Evolutionary conservation across 2,329 filamentous ascomycete genomes (phyloP).

Genomic region (Nannizziopsis barbatae): DNA sequence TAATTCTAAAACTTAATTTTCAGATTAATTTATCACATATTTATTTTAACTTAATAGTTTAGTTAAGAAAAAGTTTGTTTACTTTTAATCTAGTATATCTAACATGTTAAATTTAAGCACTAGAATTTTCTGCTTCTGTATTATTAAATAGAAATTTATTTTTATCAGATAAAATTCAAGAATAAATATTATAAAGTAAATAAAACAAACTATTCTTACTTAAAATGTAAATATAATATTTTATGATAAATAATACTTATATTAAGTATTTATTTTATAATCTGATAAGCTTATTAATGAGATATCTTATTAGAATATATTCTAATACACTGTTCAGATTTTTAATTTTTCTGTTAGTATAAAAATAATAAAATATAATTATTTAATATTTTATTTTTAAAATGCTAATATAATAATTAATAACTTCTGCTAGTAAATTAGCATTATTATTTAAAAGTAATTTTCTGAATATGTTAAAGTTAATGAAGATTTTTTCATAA

Average conservation of each 20-base stretch:
- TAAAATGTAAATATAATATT: neutral
- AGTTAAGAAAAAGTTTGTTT: constrained; percentile 8
- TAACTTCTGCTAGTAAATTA: too few relatives aligned
- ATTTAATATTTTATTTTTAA: neutral
- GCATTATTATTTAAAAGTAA: too few relatives aligned
- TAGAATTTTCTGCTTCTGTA: neutral
- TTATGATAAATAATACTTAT: neutral
- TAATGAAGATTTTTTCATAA: too few relatives aligned
- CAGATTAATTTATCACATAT: neutral
- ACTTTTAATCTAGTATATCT: neutral
- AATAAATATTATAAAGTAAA: too few relatives aligned
- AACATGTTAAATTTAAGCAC: neutral
- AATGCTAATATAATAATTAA: neutral
- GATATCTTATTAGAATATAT: neutral
- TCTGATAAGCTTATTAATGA: neutral
- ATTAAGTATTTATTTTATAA: neutral
- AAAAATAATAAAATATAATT: constrained; percentile 1
- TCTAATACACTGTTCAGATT: constrained; percentile 5
- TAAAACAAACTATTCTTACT: too few relatives aligned
- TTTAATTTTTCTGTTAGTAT: constrained; percentile 6
- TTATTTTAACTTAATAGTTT: neutral
- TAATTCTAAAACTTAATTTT: too few relatives aligned
- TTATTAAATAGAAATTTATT: neutral
- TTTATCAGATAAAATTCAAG: neutral
- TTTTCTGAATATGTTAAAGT: too few relatives aligned